Percentiles rank a stretch among this genome's conserved stretches.
phyloP scores from a whole-genome alignment of 352 stramenopile species.

The Achlya hypogyna region DNA sequence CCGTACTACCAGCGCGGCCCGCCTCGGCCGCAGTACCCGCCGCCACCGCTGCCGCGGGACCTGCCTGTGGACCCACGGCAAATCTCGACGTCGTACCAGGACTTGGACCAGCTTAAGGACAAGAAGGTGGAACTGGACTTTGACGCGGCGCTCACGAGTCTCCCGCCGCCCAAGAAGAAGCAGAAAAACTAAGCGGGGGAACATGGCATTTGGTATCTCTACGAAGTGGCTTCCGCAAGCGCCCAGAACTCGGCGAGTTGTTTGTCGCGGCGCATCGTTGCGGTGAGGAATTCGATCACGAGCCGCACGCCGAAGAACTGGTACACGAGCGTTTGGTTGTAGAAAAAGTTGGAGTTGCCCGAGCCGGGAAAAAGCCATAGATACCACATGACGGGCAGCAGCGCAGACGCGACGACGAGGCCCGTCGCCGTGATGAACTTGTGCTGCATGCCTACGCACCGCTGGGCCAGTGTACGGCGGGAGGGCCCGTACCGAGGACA shows the following conservation, averaged over 20 bases:
- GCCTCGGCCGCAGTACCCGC: conserved; percentile 26
- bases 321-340: conserved; percentile 82
- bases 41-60: conserved; percentile 38
- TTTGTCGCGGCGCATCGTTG: conserved; percentile 80
- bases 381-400: conserved; percentile 81
- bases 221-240: not conserved
- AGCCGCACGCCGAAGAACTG: conserved; percentile 76
- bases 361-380: conserved; percentile 79
- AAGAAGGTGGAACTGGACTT: conserved; percentile 80
- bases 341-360: conserved; percentile 85
- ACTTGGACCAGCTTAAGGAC: conserved; percentile 75
- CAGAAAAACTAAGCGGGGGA: conserved; percentile 29
- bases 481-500: conserved; percentile 46
- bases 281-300: conserved; percentile 63
- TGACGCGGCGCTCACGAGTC: conserved; percentile 55
- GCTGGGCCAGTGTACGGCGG: not conserved
- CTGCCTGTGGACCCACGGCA: conserved; percentile 69
- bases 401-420: conserved; percentile 51
- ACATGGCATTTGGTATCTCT: not conserved
- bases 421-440: conserved; percentile 65
- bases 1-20: conserved; percentile 40
- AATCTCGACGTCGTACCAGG: conserved; percentile 75
- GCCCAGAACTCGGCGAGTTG: conserved; percentile 49
- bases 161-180: conserved; percentile 81
- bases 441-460: conserved; percentile 55